Evolutionary conservation across 1,284 basidiomycete species (phyloP).

Genomic region (Cryptococcus amylolentus): DNA sequence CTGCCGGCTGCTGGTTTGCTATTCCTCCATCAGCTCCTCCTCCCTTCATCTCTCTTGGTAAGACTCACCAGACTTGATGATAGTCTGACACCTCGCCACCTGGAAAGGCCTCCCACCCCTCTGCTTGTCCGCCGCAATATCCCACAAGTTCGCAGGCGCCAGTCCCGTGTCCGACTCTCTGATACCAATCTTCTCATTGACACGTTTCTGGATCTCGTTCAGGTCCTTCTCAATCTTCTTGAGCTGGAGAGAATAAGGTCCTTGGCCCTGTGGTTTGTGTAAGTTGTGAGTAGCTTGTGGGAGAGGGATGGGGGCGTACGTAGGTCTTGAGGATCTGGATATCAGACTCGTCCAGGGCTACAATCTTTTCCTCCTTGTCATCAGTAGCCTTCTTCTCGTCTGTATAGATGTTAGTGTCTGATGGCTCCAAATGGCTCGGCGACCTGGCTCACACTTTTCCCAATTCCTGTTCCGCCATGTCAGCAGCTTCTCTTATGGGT

Average conservation of each 20-base stretch:
- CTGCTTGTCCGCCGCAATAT: conserved; percentile 73
- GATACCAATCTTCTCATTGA: conserved; percentile 96
- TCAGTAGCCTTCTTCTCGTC: conserved; percentile 76
- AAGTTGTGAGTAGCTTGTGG: conserved; percentile 2
- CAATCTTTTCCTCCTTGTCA: conserved; percentile 88
- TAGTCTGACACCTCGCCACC: conserved; percentile 98
- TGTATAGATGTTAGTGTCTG: conserved; percentile 13
- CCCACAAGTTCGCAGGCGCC: conserved; percentile 95
- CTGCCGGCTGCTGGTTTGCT: conserved; percentile 65
- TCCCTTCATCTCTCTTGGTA: background rate
- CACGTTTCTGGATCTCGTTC: conserved; percentile 93
- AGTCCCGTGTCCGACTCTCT: conserved; percentile 99
- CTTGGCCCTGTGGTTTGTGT: conserved; percentile 72
- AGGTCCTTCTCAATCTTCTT: conserved; percentile 91
- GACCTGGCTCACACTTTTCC: conserved; percentile 77
- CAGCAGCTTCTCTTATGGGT: conserved; percentile 9
- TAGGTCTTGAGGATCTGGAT: conserved; percentile 99
- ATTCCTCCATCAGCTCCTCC: conserved; percentile 1
- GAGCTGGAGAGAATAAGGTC: conserved; percentile 84
- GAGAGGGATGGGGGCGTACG: conserved; percentile 51
- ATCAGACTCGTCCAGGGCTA: conserved; percentile 94
- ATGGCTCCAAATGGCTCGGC: background rate
- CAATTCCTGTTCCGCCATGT: conserved; percentile 64
- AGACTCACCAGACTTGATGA: conserved; percentile 67
- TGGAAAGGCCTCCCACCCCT: conserved; percentile 89